Base-by-base conservation (phyloP, 2,329 filamentous ascomycete genomes). In the Diplodia intermedia region DNA sequence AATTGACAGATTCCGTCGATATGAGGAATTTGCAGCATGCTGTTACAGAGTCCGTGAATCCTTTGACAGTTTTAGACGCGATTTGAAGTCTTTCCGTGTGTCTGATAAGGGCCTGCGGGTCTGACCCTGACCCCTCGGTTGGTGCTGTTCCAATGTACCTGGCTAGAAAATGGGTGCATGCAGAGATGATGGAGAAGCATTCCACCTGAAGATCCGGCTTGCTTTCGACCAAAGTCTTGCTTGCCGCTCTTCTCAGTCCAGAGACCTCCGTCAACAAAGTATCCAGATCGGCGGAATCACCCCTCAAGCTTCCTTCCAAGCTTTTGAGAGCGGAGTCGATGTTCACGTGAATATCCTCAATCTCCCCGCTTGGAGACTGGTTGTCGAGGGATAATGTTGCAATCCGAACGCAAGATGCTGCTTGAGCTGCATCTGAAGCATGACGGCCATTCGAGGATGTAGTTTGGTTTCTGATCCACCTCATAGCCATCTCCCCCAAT, bases 1-100 rank as follows among this genome's bases (percentile, higher is more conserved):
- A 81, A 11, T 71, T 69, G 5, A 73, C 66, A 20, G 71, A 68
- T 20, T 54, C 53, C 4, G 70, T 70, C 7, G 70, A 69, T 11
- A 77, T 68, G 2, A 70, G 69, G 5, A 70, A 70, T 69, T 77
- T 79, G 57, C 74, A 78, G 62, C 77, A 77, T 6, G 74, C 68
- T 29, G 76, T 68, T 1, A 75, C 73, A 15, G 79, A 79, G 53
- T 81, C 79, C 4, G 79, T 61, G 38, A 75, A 76, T 29, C 75
- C 75, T 70, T 79, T 78, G 18, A 70, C 65, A 18, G 73, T 73
- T 66, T 75, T 79, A 40, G 54, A 66, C 71, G 36, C 47, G 7
- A 63, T 18, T 14, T 63, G 60, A 14, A 63, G 47, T 15, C 60
- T 63, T 38, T 63, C 60, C 5, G 29, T 31, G 14, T 63, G 47